Percentiles rank a stretch among this genome's conserved stretches.
Conservation (phyloP, 2,329 filamentous ascomycete species). For the Sporothrix euskadiensis region DNA sequence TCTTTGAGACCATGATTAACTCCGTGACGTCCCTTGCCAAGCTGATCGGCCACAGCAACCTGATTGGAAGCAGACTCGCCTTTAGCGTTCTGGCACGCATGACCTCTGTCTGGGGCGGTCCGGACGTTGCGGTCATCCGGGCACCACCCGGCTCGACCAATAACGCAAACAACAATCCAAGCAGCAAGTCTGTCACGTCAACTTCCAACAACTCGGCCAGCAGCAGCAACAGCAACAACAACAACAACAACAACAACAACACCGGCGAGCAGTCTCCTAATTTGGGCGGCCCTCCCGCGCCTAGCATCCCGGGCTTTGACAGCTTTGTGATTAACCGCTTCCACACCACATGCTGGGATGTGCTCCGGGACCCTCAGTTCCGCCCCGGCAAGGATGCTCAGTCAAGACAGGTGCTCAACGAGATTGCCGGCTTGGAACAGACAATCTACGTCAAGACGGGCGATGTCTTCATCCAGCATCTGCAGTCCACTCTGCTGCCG, state of each 20-base stretch:
- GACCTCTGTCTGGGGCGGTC: conserved; percentile 86
- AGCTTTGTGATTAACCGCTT: conserved; percentile 87
- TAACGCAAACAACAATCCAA: neutral
- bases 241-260: conserved; percentile 1
- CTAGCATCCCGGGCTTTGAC: conserved; percentile 82
- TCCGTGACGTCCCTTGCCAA: conserved; percentile 84
- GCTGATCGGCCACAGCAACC: conserved; percentile 64
- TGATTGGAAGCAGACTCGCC: conserved; percentile 66
- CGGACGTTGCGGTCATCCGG: conserved; percentile 65
- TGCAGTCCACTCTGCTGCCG: conserved; percentile 65
- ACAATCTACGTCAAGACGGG: conserved; percentile 90
- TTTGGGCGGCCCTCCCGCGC: conserved; percentile 46
- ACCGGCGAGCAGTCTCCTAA: neutral
- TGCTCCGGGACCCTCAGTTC: conserved; percentile 77
- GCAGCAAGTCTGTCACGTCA: conserved; percentile 2
- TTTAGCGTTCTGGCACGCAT: conserved; percentile 82
- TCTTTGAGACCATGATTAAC: conserved; percentile 82
- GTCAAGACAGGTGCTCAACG: conserved; percentile 80
- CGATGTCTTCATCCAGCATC: conserved; percentile 70
- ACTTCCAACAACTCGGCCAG: neutral
- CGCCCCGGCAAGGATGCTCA: conserved; percentile 79
- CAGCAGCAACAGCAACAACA: conserved; percentile 20
- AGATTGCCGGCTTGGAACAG: conserved; percentile 85
- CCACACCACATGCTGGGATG: conserved; percentile 85
- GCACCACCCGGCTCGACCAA: conserved; percentile 47